A percentile compares a stretch with the other conserved stretches of the same genome.
Conservation (phyloP, 306 rosid species). For the Glycyrrhiza uralensis region DNA sequence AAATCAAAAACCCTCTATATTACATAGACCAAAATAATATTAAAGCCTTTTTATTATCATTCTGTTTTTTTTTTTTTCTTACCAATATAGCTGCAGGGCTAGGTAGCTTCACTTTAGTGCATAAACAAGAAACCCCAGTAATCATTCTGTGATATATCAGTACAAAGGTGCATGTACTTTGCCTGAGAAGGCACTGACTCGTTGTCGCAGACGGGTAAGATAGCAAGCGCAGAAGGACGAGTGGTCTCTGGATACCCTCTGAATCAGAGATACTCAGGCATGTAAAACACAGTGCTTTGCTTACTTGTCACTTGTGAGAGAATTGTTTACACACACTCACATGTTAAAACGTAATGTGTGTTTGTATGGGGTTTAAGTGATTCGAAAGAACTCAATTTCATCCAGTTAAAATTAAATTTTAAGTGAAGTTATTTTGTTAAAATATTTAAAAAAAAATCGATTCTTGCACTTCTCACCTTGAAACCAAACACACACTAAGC, state of each 20-base stretch:
- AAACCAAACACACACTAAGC: no score
- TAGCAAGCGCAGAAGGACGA: conserved; percentile 11
- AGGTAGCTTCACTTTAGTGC: conserved; percentile 23
- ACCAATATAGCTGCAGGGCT: conserved; percentile 18
- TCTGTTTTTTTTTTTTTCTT: not conserved
- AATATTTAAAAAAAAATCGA: no score
- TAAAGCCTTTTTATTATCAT: not conserved
- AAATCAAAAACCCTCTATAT: no score
- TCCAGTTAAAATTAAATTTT: no score
- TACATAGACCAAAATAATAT: no score
- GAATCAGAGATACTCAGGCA: conserved; percentile 22
- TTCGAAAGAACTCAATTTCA: no score
- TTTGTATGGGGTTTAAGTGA: no score
- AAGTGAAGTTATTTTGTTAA: no score
- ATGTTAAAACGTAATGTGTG: no score
- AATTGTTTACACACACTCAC: not conserved
- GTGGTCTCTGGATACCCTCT: conserved; percentile 27
- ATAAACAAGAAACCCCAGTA: conserved; percentile 19
- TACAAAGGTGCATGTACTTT: conserved; percentile 28
- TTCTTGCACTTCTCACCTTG: no score
- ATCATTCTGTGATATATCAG: conserved; percentile 10
- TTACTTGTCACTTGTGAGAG: conserved; percentile 15
- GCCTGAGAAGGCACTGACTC: conserved; percentile 22
- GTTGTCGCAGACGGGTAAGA: conserved; percentile 17
- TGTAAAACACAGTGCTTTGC: conserved; percentile 10